Evolutionary conservation across 106 monocot species (phyloP).

Genomic region (Dendrobium officinale): DNA sequence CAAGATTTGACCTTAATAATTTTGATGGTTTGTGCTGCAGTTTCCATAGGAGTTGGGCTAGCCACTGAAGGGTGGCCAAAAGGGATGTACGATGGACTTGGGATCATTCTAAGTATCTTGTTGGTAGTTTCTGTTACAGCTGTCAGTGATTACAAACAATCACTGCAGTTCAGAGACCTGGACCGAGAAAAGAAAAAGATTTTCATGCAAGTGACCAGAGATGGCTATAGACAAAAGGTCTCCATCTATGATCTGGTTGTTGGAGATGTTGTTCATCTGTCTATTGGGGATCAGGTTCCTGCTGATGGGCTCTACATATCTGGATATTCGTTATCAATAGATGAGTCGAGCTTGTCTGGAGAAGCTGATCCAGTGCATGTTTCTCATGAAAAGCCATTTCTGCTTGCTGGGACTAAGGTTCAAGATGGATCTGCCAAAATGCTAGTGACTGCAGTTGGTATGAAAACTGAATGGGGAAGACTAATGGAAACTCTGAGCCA

Average conservation of each 20-base stretch:
- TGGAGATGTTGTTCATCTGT: conserved; percentile 85
- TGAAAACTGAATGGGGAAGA: conserved; percentile 92
- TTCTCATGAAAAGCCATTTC: conserved; percentile 63
- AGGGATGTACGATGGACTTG: conserved; percentile 87
- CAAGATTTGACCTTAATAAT: conserved; percentile 80
- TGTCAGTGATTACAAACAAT: conserved; percentile 84
- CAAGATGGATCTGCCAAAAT: conserved; percentile 93
- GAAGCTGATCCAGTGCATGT: conserved; percentile 78
- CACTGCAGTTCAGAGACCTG: conserved; percentile 79
- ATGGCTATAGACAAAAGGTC: conserved; percentile 71
- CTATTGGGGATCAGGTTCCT: conserved; percentile 91
- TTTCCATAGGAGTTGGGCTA: conserved; percentile 69
- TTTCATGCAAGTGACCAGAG: conserved; percentile 75
- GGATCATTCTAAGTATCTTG: conserved; percentile 77
- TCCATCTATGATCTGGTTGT: conserved; percentile 88
- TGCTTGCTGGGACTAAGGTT: conserved; percentile 86
- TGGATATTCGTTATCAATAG: conserved; percentile 74
- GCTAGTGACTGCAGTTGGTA: conserved; percentile 88
- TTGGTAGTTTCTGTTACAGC: conserved; percentile 83
- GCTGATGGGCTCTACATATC: conserved; percentile 87
- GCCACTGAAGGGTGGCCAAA: conserved; percentile 84
- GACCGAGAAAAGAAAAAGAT: conserved; percentile 96
- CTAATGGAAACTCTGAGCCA: conserved; percentile 89
- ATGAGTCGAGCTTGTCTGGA: conserved; percentile 91
- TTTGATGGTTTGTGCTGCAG: conserved; percentile 71